Percentiles rank a stretch among this genome's conserved stretches.
phyloP scores from a whole-genome alignment of 768 basidiomycete species.

The Auriscalpium orientale region DNA sequence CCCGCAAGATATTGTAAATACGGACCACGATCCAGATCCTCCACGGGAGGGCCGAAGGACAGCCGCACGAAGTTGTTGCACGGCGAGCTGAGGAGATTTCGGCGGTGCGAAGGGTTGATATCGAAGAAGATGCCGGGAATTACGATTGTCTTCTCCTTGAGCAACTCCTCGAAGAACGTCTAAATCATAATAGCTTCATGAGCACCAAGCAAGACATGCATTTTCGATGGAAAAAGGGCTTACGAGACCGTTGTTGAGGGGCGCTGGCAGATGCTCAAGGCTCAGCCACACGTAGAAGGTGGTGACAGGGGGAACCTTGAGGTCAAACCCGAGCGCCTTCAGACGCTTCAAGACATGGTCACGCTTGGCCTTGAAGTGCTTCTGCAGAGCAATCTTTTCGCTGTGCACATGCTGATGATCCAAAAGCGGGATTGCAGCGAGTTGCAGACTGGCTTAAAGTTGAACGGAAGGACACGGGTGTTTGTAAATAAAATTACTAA shows the following conservation, averaged over 20 bases:
- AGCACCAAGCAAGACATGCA: background rate
- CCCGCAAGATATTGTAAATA: background rate
- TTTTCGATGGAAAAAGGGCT: conserved; percentile 16
- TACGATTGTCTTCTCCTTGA: conserved; percentile 86
- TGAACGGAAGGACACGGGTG: background rate
- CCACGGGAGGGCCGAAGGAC: conserved; percentile 77
- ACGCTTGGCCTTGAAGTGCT: conserved; percentile 85
- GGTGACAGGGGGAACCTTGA: conserved; percentile 64
- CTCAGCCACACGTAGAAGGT: conserved; percentile 97
- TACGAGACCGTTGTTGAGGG: conserved; percentile 83
- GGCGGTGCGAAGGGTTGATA: conserved; percentile 71
- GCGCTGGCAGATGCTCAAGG: conserved; percentile 68
- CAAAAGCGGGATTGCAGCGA: conserved; percentile 80
- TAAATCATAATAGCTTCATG: conserved; percentile 17
- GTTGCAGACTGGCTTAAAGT: conserved; percentile 52
- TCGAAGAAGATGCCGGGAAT: conserved; percentile 91
- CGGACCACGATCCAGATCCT: conserved; percentile 69
- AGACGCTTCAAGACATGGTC: conserved; percentile 86
- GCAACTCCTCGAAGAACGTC: conserved; percentile 91
- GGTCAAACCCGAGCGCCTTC: conserved; percentile 67
- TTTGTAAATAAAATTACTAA: conserved; percentile 29
- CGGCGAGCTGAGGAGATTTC: conserved; percentile 85
- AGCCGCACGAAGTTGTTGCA: conserved; percentile 87
- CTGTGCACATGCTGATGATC: conserved; percentile 57
- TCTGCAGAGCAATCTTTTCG: conserved; percentile 84